phyloP scores from a whole-genome alignment of 495 filamentous ascomycete genomes.

The Lasiosphaeris hirsuta region DNA sequence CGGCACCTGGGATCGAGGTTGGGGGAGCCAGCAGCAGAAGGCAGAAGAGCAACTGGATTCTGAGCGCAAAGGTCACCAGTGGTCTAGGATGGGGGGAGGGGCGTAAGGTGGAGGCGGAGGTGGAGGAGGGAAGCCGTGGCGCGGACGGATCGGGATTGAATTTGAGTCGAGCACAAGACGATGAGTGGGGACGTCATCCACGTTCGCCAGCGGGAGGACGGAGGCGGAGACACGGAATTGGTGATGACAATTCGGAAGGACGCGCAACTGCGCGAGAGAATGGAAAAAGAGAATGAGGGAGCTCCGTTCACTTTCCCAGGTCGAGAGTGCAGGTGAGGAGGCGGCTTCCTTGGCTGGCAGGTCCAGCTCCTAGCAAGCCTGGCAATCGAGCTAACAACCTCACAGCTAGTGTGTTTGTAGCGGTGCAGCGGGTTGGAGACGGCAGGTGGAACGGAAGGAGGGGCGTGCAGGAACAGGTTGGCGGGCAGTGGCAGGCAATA shows the following conservation, averaged over 20 bases:
- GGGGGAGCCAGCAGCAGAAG: too few relatives aligned
- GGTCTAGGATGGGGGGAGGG: neutral
- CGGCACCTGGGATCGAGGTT: too few relatives aligned
- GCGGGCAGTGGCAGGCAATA: neutral
- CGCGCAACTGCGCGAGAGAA: neutral
- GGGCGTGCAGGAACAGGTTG: neutral
- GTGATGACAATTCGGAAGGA: neutral
- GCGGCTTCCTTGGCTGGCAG: slow-evolving; percentile 6
- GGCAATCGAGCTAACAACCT: too few relatives aligned
- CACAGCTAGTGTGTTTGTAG: too few relatives aligned
- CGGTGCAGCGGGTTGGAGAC: neutral
- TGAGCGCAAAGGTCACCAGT: neutral
- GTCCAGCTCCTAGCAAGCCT: too few relatives aligned
- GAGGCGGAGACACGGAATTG: neutral
- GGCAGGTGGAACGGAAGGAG: neutral
- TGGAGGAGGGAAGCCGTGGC: slow-evolving; percentile 1
- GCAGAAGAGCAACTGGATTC: neutral
- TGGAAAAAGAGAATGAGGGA: slow-evolving; percentile 1
- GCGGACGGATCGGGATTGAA: slow-evolving; percentile 1
- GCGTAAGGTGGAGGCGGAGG: neutral
- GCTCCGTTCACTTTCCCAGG: neutral
- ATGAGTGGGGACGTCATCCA: slow-evolving; percentile 8
- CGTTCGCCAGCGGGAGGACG: neutral
- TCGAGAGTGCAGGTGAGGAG: neutral
- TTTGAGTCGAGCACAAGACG: neutral